Evolutionary conservation across 441 rosid genomes (phyloP), one percentile per base, ranked within the genome.

Genomic region (Erodium texanum): DNA sequence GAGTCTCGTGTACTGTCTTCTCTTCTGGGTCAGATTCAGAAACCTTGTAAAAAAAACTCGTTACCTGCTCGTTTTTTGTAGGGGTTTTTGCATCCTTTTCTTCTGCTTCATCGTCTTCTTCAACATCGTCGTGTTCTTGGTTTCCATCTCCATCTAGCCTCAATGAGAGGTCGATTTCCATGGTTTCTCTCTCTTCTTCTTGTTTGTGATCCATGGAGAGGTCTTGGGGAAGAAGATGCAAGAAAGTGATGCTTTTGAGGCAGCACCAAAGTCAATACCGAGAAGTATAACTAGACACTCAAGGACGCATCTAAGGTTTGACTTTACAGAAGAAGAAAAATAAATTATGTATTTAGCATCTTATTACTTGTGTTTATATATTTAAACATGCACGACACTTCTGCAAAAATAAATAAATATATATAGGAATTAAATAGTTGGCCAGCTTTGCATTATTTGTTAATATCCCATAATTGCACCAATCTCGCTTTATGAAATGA

Each of bases 221-320:
- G 45, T 38, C 8, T 38, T 7, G 11, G 45, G 38, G 64, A 20
- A 73, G 67, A 70, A 78, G 75, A 69, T 70, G 48, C 23, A 73
- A 62, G 52, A 36, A 38, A 1, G 45, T 75, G 81, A 73, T 73
- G 75, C 82, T 75, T 84, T 85, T 84, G 78, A 80, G 80, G 81
- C 45, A 38, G 4, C 78, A 74, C 87, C 75, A 79, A 87, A 87
- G 89, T 90, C 95, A 87, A 90, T 79, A 68, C 84, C 80, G 77
- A 79, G 79, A 78, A 71, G 72, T 78, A 79, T 70, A 73, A 79
- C 82, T 74, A 74, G 75, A 75, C 80, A 79, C 74, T 69, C 77
- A 75, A 76, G 73, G 88, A 81, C 80, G 89, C 92, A 83, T 86
- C 97, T 81, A 69, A 80, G 76, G 32, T 83, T 83, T 90, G 97